A percentile compares a stretch with the other conserved stretches of the same genome.
Conservation (phyloP, 225 moss, liverwort and hornwort species). For the Thuidium tamariscinum region DNA sequence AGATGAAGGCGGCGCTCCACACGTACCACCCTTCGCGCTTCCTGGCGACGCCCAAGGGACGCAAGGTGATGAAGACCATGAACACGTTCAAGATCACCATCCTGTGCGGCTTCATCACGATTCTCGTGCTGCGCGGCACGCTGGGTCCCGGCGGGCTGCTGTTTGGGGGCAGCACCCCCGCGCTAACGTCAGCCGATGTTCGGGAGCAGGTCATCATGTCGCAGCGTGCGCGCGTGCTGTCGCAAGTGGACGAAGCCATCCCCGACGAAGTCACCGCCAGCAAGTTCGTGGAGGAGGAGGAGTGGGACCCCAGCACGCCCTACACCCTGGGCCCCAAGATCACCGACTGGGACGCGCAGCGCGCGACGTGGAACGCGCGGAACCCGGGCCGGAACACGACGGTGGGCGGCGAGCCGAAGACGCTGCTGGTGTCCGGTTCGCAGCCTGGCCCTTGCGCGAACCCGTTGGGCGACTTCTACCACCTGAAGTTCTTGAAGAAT, state of each 20-base stretch:
- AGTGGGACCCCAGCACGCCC: conserved; percentile 14
- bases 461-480: conserved; percentile 46
- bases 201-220: conserved; percentile 15
- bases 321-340: conserved; percentile 47
- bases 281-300: conserved; percentile 35
- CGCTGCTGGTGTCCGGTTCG: conserved; percentile 49
- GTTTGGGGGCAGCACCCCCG: not conserved
- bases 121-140: conserved; percentile 53
- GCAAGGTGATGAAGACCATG: conserved; percentile 43
- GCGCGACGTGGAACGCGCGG: conserved; percentile 25
- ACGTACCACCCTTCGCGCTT: conserved; percentile 37
- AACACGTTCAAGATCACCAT: conserved; percentile 52
- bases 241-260: conserved; percentile 29
- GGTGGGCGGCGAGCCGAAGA: conserved; percentile 27
- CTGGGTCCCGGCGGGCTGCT: conserved; percentile 32
- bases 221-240: conserved; percentile 37
- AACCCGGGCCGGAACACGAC: conserved; percentile 20
- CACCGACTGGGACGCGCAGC: conserved; percentile 45
- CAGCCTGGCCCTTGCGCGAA: conserved; percentile 29
- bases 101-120: conserved; percentile 52
- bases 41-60: conserved; percentile 52
- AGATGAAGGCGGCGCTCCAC: conserved; percentile 29
- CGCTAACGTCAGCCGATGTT: not conserved
- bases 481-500: conserved; percentile 56
- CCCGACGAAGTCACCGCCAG: conserved; percentile 37